Evolutionary conservation across 1,139 yeast genomes (phyloP).

Genomic region (Diutina scorzettiae): DNA sequence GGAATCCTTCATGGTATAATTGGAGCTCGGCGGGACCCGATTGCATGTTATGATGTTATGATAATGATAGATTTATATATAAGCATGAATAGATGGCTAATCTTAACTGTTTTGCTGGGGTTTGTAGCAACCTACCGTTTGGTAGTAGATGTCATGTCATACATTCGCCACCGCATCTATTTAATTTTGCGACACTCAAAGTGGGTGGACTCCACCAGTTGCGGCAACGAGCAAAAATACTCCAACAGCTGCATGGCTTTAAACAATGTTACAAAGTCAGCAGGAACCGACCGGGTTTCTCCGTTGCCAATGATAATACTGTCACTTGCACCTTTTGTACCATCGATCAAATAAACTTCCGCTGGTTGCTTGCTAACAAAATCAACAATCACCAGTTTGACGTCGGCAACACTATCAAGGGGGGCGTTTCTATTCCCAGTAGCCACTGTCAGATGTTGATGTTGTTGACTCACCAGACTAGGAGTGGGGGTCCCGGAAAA

Average conservation of each 20-base stretch:
- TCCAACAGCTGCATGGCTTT: conserved; percentile 4
- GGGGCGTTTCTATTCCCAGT: neutral
- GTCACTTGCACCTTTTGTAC: neutral
- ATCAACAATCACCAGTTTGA: neutral
- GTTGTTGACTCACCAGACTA: neutral
- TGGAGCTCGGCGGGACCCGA: neutral
- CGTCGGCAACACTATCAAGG: neutral
- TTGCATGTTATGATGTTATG: neutral
- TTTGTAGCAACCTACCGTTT: neutral
- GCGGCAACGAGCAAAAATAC: conserved; percentile 18
- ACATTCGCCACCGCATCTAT: neutral
- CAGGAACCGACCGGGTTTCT: neutral
- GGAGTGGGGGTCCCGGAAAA: conserved; percentile 3
- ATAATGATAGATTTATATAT: neutral
- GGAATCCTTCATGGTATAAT: conserved; percentile 88
- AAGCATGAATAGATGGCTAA: neutral
- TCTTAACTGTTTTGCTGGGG: neutral
- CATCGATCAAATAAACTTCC: conserved; percentile 3
- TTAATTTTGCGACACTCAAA: conserved; percentile 35
- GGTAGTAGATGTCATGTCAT: neutral
- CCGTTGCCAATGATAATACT: neutral
- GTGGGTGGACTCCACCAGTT: conserved; percentile 34
- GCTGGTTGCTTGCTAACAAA: neutral
- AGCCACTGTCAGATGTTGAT: neutral
- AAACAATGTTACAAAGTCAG: conserved; percentile 4